phyloP scores from a whole-genome alignment of 164 flowering plant genomes.

The Taxillus chinensis region DNA sequence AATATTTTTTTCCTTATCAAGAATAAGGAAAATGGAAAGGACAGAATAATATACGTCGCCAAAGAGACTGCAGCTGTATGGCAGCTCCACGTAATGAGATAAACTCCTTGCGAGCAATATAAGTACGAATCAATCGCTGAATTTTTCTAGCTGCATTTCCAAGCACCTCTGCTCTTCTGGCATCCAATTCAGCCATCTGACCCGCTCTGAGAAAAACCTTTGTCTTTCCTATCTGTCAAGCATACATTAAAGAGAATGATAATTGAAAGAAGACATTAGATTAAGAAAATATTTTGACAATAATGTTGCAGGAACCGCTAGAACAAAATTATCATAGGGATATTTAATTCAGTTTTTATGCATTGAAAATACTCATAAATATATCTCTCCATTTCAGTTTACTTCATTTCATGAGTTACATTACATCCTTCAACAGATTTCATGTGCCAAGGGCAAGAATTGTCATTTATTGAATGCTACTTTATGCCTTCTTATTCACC shows the following conservation, averaged over 20 bases:
- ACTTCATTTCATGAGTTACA: too few relatives aligned
- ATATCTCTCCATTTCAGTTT: too few relatives aligned
- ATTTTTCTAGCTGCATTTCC: slow-evolving; percentile 85
- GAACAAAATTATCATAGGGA: too few relatives aligned
- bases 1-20: neutral
- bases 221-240: slow-evolving; percentile 81
- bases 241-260: neutral
- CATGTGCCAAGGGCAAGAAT: too few relatives aligned
- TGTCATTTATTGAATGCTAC: too few relatives aligned
- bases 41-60: slow-evolving; percentile 51
- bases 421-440: too few relatives aligned
- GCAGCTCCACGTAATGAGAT: slow-evolving; percentile 67
- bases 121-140: slow-evolving; percentile 82
- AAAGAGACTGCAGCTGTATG: slow-evolving; percentile 66
- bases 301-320: too few relatives aligned
- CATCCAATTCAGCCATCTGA: slow-evolving; percentile 99
- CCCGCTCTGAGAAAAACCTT: slow-evolving; percentile 97
- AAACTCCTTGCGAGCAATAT: slow-evolving; percentile 86
- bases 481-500: too few relatives aligned
- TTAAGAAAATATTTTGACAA: too few relatives aligned
- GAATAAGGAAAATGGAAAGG: neutral
- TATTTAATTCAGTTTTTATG: too few relatives aligned
- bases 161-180: slow-evolving; percentile 86
- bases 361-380: too few relatives aligned
- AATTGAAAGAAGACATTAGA: neutral